phyloP scores from a whole-genome alignment of 2,329 filamentous ascomycete genomes.

The Beauveria varroae region DNA sequence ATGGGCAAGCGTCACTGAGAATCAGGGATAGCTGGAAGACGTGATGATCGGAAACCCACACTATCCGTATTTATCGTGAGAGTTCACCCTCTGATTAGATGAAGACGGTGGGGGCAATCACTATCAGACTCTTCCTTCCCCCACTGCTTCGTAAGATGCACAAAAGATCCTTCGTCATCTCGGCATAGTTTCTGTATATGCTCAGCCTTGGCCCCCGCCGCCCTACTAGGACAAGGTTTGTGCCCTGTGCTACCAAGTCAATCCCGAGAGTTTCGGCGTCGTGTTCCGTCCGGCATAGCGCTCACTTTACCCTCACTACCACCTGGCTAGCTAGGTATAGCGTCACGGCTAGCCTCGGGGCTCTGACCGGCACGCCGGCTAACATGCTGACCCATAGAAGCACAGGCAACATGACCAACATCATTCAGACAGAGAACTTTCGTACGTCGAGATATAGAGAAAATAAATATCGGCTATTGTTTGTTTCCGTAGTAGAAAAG shows the following conservation, averaged over 20 bases:
- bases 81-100: neutral
- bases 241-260: neutral
- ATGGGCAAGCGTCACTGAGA: neutral
- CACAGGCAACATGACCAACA: neutral
- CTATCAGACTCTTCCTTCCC: neutral
- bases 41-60: conserved; percentile 1
- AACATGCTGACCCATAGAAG: too few species aligned
- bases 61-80: neutral
- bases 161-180: neutral
- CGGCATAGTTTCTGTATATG: neutral
- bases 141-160: neutral
- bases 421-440: too few species aligned
- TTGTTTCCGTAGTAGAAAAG: too few species aligned
- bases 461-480: too few species aligned
- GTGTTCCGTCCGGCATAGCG: neutral
- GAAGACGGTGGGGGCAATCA: neutral
- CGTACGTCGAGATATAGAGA: too few species aligned
- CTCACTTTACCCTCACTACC: neutral
- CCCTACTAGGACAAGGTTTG: neutral
- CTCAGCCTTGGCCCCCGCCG: neutral
- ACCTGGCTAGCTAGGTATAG: conserved; percentile 1
- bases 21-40: neutral
- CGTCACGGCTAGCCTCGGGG: neutral
- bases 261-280: neutral
- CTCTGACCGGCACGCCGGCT: neutral